Evolutionary conservation across 2,329 filamentous ascomycete genomes (phyloP), one percentile per base, ranked within the genome.

Genomic region (Fusarium redolens): DNA sequence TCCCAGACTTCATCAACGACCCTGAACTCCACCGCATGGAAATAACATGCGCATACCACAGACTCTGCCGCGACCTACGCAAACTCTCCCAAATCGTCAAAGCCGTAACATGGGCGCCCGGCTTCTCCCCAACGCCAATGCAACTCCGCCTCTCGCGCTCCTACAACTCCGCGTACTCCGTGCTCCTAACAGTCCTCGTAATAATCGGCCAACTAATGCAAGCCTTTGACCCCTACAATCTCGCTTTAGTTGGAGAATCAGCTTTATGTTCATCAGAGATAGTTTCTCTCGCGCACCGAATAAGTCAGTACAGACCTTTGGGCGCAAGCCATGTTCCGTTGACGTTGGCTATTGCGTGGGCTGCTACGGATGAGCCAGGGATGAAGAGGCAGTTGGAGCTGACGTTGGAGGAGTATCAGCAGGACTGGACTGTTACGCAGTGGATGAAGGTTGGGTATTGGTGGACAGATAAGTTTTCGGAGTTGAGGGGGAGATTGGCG

Each of bases 151-250:
- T 75, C 1, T 62, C 62, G 0, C 59, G 63, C 4, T 52, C 66
- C 0, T 73, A 68, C 28, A 52, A 76, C 41, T 65, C 73, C 6
- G 69, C 68, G 3, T 75, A 73, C 25, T 68, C 65, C 0, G 64
- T 75, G 0, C 52, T 72, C 22, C 43, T 74, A 4, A 52, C 64
- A 0, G 38, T 76, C 2, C 35, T 65, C 1, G 38, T 74, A 1
- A 65, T 73, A 6, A 50, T 73, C n/a, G 63, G 68, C 12, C 61
- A 72, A 11, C 20, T 76, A 1, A 74, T 76, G 59, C 73, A 75
- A 13, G 69, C 71, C 0, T 76, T 75, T 1, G 69, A 76, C 5
- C 74, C 73, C 0, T 62, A 65, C 22, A 74, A 68, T 4, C 57
- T 75, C 2, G 54, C 48, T 1, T 30, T 75, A 0, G 69, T 75